Conservation (phyloP, 768 basidiomycete species). For the Leccinellum rugosiceps region DNA sequence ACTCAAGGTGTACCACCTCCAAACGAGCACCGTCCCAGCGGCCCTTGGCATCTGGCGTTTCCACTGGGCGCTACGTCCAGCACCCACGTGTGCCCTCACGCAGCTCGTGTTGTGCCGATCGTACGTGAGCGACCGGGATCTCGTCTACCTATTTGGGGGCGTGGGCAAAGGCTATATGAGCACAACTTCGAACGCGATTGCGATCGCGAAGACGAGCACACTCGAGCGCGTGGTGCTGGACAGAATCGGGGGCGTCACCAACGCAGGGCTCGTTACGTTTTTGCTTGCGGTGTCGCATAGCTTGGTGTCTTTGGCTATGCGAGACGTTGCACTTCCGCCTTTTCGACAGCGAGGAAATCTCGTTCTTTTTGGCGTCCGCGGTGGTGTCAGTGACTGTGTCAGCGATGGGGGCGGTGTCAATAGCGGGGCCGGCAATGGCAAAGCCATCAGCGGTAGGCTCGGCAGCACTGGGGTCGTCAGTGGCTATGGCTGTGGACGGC, state of each 20-base stretch:
- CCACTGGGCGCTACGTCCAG: slow-evolving; percentile 2
- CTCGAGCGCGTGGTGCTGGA: slow-evolving; percentile 21
- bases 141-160: slow-evolving; percentile 8
- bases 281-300: slow-evolving; percentile 10
- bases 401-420: too few relatives aligned
- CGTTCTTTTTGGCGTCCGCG: not conserved
- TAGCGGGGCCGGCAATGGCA: too few relatives aligned
- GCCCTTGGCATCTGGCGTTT: slow-evolving; percentile 11
- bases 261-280: slow-evolving; percentile 14
- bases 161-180: not conserved
- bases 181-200: not conserved
- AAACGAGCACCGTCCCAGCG: not conserved
- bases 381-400: not conserved
- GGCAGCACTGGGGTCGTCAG: not conserved
- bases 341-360: slow-evolving; percentile 15
- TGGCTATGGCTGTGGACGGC: not conserved
- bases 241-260: slow-evolving; percentile 17
- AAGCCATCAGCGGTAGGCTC: not conserved
- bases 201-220: slow-evolving; percentile 3
- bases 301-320: slow-evolving; percentile 13
- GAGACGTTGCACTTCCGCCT: slow-evolving; percentile 19
- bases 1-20: slow-evolving; percentile 16
- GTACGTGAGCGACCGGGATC: slow-evolving; percentile 17
- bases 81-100: slow-evolving; percentile 16
- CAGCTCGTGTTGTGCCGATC: slow-evolving; percentile 18